Evolutionary conservation across 257 asterid species (phyloP).

Genomic region (Nicotiana tabacum): DNA sequence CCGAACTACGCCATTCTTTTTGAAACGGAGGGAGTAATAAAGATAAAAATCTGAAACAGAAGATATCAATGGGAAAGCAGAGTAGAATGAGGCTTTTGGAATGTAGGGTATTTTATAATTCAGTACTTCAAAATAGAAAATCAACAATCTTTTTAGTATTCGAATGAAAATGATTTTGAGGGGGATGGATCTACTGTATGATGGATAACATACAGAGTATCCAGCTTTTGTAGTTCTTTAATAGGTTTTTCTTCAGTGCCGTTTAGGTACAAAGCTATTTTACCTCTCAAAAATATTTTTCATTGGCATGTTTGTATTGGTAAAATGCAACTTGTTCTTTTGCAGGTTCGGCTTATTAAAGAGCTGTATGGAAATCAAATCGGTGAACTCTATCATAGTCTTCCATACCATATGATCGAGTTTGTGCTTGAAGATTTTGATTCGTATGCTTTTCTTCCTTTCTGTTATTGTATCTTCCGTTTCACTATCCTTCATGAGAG

Average conservation of each 20-base stretch:
- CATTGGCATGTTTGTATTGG: slow-evolving; percentile 5
- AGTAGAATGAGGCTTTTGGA: neutral
- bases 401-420: slow-evolving; percentile 80
- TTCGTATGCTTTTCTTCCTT: slow-evolving; percentile 48
- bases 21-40: neutral
- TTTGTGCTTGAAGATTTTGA: slow-evolving; percentile 71
- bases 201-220: neutral
- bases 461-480: slow-evolving; percentile 12
- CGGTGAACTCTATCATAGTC: slow-evolving; percentile 84
- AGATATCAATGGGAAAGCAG: neutral
- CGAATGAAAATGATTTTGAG: neutral
- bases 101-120: neutral
- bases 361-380: slow-evolving; percentile 97
- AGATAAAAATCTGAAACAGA: neutral
- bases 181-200: neutral
- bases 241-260: neutral
- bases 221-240: neutral
- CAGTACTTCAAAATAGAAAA: neutral
- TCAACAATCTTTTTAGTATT: neutral
- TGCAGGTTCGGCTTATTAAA: slow-evolving; percentile 87
- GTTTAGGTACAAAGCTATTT: neutral
- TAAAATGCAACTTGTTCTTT: slow-evolving; percentile 22
- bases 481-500: neutral
- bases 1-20: too few species aligned
- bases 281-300: neutral